A percentile compares a stretch with the other conserved stretches of the same genome.
Evolutionary conservation across 176 grass and related monocot genomes (phyloP).

Genomic region (Aegilops sharonensis): DNA sequence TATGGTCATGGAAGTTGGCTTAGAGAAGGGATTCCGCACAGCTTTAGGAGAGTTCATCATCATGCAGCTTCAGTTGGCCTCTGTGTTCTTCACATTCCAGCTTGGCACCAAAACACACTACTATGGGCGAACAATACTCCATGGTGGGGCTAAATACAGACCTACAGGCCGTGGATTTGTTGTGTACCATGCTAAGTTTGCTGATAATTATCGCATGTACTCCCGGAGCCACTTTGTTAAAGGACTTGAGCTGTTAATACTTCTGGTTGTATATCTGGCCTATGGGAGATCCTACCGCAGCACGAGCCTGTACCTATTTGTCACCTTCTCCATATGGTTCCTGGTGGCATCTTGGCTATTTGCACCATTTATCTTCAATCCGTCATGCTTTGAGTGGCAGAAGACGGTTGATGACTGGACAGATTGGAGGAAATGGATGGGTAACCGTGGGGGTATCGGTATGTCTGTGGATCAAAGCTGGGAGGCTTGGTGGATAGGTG

Average conservation of each 20-base stretch:
- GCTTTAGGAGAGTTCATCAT: slow-evolving; percentile 89
- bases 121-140: slow-evolving; percentile 90
- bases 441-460: slow-evolving; percentile 74
- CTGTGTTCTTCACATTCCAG: slow-evolving; percentile 97
- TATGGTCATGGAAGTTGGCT: slow-evolving; percentile 95
- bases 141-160: slow-evolving; percentile 88
- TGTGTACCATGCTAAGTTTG: slow-evolving; percentile 84
- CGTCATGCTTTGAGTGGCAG: slow-evolving; percentile 91
- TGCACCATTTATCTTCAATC: slow-evolving; percentile 87
- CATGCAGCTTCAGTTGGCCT: slow-evolving; percentile 97
- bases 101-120: slow-evolving; percentile 94
- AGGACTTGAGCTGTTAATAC: slow-evolving; percentile 80
- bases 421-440: slow-evolving; percentile 92
- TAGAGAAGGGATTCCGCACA: slow-evolving; percentile 93
- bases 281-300: slow-evolving; percentile 82
- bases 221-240: slow-evolving; percentile 97
- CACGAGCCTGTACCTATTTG: slow-evolving; percentile 75
- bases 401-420: slow-evolving; percentile 94
- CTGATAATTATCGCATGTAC: slow-evolving; percentile 91
- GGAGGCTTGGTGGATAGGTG: slow-evolving; percentile 92
- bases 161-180: slow-evolving; percentile 85
- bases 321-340: slow-evolving; percentile 90
- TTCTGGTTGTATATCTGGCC: slow-evolving; percentile 67
- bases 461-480: slow-evolving; percentile 70
- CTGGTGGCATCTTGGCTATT: slow-evolving; percentile 90